Conservation (phyloP, 495 filamentous ascomycete species). For the Aspergillus diversus region DNA sequence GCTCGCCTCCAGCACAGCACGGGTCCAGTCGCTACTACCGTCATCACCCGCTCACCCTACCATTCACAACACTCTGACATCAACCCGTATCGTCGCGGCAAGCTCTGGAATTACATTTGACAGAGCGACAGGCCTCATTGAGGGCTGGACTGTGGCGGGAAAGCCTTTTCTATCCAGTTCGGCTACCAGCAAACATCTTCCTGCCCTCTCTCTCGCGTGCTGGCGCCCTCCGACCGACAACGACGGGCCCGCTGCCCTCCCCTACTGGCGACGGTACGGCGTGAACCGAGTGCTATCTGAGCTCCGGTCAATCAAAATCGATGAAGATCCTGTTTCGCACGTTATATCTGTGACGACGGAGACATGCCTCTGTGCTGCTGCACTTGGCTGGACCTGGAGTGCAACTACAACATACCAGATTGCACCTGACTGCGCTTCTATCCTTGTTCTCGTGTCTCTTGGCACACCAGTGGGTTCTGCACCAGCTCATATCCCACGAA, state of each 20-base stretch:
- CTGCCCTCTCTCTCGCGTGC: conserved; percentile 34
- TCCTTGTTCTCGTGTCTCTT: conserved; percentile 43
- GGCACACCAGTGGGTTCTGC: conserved; percentile 41
- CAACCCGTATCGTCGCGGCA: neutral
- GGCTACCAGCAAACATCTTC: neutral
- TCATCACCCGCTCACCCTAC: neutral
- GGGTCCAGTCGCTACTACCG: neutral
- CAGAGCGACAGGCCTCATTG: neutral
- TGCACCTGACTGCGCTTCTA: conserved; percentile 24
- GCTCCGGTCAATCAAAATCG: neutral
- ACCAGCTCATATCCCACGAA: conserved; percentile 58
- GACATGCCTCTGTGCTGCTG: conserved; percentile 55
- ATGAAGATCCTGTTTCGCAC: neutral
- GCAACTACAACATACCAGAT: conserved; percentile 46
- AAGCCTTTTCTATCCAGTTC: neutral
- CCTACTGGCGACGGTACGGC: conserved; percentile 37
- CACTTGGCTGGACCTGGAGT: conserved; percentile 59
- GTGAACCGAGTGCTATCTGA: neutral
- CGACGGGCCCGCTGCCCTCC: conserved; percentile 51
- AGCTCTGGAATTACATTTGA: neutral
- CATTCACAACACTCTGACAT: neutral
- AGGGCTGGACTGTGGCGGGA: neutral
- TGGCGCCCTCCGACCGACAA: conserved; percentile 64
- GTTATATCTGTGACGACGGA: neutral
- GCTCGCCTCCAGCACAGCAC: neutral